phyloP scores from a whole-genome alignment of 805 yeast genomes.

The Torulaspora gathmanii region DNA sequence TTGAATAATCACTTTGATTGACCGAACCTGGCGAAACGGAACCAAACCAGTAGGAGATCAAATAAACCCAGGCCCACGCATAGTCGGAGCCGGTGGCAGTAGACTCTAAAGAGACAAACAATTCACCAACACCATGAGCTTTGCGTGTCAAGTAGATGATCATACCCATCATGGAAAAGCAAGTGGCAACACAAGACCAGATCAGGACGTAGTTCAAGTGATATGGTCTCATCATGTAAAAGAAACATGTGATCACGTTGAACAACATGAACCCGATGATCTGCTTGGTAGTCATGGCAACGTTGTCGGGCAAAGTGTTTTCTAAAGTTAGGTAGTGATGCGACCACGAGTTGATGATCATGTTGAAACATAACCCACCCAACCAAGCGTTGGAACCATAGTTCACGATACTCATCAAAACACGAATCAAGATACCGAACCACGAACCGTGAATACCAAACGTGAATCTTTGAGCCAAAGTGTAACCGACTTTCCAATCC shows the following conservation, averaged over 20 bases:
- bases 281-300: constrained; percentile 37
- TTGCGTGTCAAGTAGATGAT: constrained; percentile 34
- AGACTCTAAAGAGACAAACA: constrained; percentile 29
- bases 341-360: constrained; percentile 41
- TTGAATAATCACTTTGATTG: constrained; percentile 41
- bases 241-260: constrained; percentile 41
- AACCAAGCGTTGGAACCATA: constrained; percentile 45
- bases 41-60: constrained; percentile 42
- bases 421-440: constrained; percentile 41
- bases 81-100: constrained; percentile 36
- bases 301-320: constrained; percentile 33
- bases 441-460: constrained; percentile 46
- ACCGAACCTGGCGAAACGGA: constrained; percentile 40
- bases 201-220: constrained; percentile 38
- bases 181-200: constrained; percentile 36
- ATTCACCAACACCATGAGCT: constrained; percentile 37
- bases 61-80: constrained; percentile 43
- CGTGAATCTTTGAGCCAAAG: constrained; percentile 43
- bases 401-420: constrained; percentile 44
- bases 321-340: constrained; percentile 36
- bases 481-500: constrained; percentile 47
- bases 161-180: constrained; percentile 41
- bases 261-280: constrained; percentile 40
- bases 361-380: constrained; percentile 41
- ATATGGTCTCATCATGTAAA: constrained; percentile 43